A percentile compares a stretch with the other conserved stretches of the same genome.
Conservation (phyloP, 106 monocot genomes). For the Platanthera zijinensis region DNA sequence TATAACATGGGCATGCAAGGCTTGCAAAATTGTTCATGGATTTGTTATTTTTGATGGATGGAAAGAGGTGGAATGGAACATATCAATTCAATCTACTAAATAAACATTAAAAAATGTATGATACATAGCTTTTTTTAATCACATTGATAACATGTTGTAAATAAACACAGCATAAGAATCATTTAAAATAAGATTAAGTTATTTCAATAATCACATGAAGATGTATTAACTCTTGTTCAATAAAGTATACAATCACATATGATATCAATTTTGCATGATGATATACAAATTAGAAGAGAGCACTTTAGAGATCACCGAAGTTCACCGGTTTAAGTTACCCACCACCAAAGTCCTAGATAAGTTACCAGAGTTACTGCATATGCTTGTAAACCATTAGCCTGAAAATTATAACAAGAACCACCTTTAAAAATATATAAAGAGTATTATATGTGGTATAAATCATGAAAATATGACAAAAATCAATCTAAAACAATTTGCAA, state of each 20-base stretch:
- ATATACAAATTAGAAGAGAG: neutral
- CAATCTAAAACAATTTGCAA: slow-evolving; percentile 2
- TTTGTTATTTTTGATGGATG: neutral
- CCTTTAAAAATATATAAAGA: neutral
- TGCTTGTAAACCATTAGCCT: slow-evolving; percentile 96
- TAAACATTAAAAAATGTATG: neutral
- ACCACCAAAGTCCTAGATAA: slow-evolving; percentile 92
- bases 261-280: neutral
- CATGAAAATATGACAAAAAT: neutral
- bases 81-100: neutral
- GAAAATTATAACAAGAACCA: slow-evolving; percentile 16
- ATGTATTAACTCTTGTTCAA: neutral
- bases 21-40: neutral
- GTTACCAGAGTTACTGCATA: slow-evolving; percentile 84
- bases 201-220: neutral
- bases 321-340: slow-evolving; percentile 10
- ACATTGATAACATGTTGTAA: neutral
- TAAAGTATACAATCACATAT: slow-evolving; percentile 1
- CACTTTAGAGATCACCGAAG: neutral
- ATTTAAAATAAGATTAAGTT: neutral
- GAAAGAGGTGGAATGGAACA: neutral
- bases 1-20: neutral
- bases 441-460: neutral
- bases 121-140: neutral
- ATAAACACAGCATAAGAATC: neutral